These are phyloP conservation scores for Fusarium sp. DNA, from an alignment of 2,329 filamentous ascomycete genomes.

Conservation along the genomic window DNA sequence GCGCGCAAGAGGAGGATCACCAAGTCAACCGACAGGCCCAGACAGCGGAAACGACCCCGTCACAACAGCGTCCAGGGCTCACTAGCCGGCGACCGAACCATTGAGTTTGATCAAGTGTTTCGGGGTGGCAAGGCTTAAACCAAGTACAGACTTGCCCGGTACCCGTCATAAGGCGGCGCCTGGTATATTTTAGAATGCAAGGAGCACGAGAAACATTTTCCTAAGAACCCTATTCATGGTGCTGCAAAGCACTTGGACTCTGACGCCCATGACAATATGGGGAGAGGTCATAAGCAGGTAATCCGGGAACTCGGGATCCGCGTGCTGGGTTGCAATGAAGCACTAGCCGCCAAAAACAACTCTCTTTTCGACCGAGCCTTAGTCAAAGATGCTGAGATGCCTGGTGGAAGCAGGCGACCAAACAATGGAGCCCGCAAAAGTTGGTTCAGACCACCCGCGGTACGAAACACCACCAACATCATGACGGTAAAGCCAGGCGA, in stretches of 20 bases:
- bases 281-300: not conserved
- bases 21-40: not conserved
- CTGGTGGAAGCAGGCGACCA: not conserved
- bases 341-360: slow-evolving; percentile 5
- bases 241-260: slow-evolving; percentile 6
- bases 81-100: not conserved
- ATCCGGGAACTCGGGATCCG: slow-evolving; percentile 2
- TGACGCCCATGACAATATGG: not conserved
- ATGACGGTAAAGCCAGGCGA: not conserved
- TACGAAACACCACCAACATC: not conserved
- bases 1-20: not conserved
- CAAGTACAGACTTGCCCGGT: slow-evolving; percentile 5
- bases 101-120: slow-evolving; percentile 13
- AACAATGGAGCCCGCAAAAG: not conserved
- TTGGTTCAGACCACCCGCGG: not conserved
- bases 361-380: not conserved
- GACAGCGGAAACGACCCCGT: not conserved
- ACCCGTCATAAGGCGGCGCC: not conserved
- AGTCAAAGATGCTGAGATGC: not conserved
- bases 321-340: not conserved
- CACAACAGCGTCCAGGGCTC: not conserved
- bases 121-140: not conserved
- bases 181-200: slow-evolving; percentile 20
- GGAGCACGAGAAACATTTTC: not conserved
- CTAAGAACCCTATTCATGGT: not conserved